phyloP scores from a whole-genome alignment of 208 protist genomes.

The Crithidia brevicula region DNA sequence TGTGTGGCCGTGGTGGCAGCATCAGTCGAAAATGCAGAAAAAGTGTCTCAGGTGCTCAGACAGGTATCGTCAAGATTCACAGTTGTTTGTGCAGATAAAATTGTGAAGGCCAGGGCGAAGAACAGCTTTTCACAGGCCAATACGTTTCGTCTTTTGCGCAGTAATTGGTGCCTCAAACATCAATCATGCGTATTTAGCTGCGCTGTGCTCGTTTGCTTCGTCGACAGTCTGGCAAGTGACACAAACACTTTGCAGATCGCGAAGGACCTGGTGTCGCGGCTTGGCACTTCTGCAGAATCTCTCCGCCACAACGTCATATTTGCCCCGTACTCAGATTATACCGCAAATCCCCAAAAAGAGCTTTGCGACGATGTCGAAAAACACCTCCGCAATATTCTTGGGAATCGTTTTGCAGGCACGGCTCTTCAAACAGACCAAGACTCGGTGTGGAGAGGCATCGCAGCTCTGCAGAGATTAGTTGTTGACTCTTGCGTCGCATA shows the following conservation, averaged over 20 bases:
- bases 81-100: slow-evolving; percentile 26
- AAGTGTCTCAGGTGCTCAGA: slow-evolving; percentile 21
- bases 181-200: slow-evolving; percentile 31
- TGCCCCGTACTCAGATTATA: slow-evolving; percentile 17
- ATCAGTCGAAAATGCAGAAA: slow-evolving; percentile 30
- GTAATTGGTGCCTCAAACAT: slow-evolving; percentile 36
- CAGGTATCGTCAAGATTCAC: slow-evolving; percentile 13
- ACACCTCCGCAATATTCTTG: slow-evolving; percentile 21
- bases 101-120: slow-evolving; percentile 3
- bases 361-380: slow-evolving; percentile 22
- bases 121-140: background rate
- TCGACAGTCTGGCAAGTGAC: slow-evolving; percentile 15
- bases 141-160: slow-evolving; percentile 22
- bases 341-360: background rate
- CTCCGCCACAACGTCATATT: slow-evolving; percentile 29
- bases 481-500: slow-evolving; percentile 19
- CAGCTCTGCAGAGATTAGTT: slow-evolving; percentile 22
- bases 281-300: slow-evolving; percentile 8
- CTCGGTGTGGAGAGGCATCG: slow-evolving; percentile 21
- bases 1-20: slow-evolving; percentile 38
- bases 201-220: slow-evolving; percentile 23
- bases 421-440: slow-evolving; percentile 26
- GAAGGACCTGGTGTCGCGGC: slow-evolving; percentile 25
- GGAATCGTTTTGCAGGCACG: slow-evolving; percentile 24
- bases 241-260: slow-evolving; percentile 2